These are phyloP conservation scores for Theobroma grandiflorum DNA, from an alignment of 441 rosid genomes.

Conservation along the genomic window DNA sequence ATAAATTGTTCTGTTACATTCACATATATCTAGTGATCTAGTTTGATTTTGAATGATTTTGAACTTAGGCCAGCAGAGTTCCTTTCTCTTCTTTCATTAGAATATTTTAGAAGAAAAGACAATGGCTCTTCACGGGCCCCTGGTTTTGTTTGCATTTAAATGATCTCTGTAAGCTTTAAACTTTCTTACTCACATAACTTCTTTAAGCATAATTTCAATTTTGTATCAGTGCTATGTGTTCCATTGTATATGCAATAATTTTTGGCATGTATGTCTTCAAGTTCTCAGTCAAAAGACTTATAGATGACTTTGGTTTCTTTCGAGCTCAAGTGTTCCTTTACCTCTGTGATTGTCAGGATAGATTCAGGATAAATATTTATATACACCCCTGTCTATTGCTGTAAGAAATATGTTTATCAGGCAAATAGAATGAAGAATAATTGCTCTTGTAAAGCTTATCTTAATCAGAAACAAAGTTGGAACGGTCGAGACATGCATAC, in stretches of 20 bases:
- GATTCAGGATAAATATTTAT: background rate
- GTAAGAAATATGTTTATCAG: background rate
- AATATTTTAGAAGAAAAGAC: background rate
- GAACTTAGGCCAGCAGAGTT: conserved; percentile 1
- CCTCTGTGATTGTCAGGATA: background rate
- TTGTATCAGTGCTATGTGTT: background rate
- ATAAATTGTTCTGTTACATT: conserved; percentile 9
- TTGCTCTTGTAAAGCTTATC: background rate
- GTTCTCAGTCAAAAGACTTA: background rate
- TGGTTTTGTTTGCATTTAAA: background rate
- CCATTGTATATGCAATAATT: background rate
- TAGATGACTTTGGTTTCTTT: background rate
- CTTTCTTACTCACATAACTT: background rate
- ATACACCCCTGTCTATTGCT: background rate
- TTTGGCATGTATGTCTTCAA: background rate
- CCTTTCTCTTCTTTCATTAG: background rate
- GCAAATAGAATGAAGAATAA: background rate
- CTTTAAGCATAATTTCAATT: background rate
- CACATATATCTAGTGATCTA: background rate
- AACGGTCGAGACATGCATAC: background rate
- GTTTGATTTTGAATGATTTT: conserved; percentile 14
- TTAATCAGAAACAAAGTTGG: background rate
- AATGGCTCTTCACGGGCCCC: background rate
- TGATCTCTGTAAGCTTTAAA: background rate
- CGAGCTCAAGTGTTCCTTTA: background rate